Percentiles rank a stretch among this genome's conserved stretches.
Evolutionary conservation across 192 early-diverging fungal species (phyloP).

Genomic region (Coemansia sp.): DNA sequence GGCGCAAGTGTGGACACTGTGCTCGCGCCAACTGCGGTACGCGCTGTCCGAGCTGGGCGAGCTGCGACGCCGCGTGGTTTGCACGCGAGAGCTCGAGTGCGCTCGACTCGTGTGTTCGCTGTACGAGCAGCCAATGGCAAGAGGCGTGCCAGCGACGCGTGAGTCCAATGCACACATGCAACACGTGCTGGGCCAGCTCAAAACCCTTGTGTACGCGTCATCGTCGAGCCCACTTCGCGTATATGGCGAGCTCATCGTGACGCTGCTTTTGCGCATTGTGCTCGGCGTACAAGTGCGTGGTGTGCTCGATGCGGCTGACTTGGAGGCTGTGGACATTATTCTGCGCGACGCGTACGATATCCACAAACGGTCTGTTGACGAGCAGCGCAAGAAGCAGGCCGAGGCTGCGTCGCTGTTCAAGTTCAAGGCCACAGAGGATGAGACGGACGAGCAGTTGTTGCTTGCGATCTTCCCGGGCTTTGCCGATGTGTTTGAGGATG

Average conservation of each 20-base stretch:
- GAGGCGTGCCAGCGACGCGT: neutral
- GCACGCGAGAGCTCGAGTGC: neutral
- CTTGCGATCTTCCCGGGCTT: conserved; percentile 83
- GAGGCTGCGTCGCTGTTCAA: conserved; percentile 46
- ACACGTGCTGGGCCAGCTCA: conserved; percentile 22
- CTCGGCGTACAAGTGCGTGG: conserved; percentile 43
- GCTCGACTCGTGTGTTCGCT: conserved; percentile 12
- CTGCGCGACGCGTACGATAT: conserved; percentile 40
- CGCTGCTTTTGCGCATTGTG: conserved; percentile 22
- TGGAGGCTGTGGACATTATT: conserved; percentile 25
- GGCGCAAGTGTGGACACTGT: conserved; percentile 46
- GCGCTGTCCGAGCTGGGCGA: conserved; percentile 26
- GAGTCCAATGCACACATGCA: conserved; percentile 9
- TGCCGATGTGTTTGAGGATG: conserved; percentile 61
- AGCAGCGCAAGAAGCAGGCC: conserved; percentile 26
- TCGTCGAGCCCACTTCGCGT: conserved; percentile 14
- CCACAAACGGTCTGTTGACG: conserved; percentile 34
- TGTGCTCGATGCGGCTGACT: conserved; percentile 14
- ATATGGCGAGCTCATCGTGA: conserved; percentile 31
- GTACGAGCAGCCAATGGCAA: conserved; percentile 28
- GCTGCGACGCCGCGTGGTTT: conserved; percentile 8
- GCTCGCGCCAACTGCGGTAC: conserved; percentile 16
- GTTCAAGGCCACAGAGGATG: conserved; percentile 43
- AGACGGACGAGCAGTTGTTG: conserved; percentile 70
- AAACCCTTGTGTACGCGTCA: conserved; percentile 22